These are phyloP conservation scores for Raphanus sativus DNA, from an alignment of 345 rosid genomes.

Conservation along the genomic window DNA sequence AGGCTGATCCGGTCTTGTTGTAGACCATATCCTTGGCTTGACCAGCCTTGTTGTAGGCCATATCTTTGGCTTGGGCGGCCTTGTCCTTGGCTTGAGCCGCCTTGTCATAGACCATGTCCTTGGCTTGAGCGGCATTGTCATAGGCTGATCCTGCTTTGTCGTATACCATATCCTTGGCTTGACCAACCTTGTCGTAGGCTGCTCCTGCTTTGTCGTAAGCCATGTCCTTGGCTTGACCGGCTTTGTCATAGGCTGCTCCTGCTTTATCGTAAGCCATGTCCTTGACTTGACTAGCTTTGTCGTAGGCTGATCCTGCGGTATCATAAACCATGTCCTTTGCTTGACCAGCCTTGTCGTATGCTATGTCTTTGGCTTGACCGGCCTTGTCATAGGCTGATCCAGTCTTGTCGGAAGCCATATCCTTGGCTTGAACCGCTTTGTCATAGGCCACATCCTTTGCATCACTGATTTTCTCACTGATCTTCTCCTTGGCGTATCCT, in stretches of 20 bases:
- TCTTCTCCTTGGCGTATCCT: slow-evolving; percentile 7
- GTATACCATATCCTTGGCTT: slow-evolving; percentile 19
- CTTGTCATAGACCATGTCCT: slow-evolving; percentile 9
- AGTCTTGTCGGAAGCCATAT: not conserved
- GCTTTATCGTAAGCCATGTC: slow-evolving; percentile 14
- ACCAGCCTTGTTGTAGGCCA: not conserved
- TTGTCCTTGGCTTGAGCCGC: slow-evolving; percentile 29
- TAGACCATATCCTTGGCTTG: slow-evolving; percentile 26
- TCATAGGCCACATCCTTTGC: slow-evolving; percentile 34
- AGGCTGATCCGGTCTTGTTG: slow-evolving; percentile 2
- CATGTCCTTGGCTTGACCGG: not conserved
- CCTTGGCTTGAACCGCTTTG: slow-evolving; percentile 20
- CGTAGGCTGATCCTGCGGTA: slow-evolving; percentile 9
- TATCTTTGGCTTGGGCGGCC: slow-evolving; percentile 5
- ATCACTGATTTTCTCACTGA: slow-evolving; percentile 37
- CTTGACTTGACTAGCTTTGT: slow-evolving; percentile 13
- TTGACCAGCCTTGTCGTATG: slow-evolving; percentile 23
- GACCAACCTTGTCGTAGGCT: slow-evolving; percentile 20
- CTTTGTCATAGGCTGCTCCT: not conserved
- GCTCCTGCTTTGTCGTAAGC: not conserved
- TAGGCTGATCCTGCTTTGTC: slow-evolving; percentile 18
- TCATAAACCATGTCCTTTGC: slow-evolving; percentile 21
- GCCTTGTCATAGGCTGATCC: not conserved
- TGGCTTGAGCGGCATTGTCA: slow-evolving; percentile 5
- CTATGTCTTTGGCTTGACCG: slow-evolving; percentile 26